These are phyloP conservation scores for Cercospora brassicicola DNA, from an alignment of 2,329 filamentous ascomycete genomes.

Conservation along the genomic window DNA sequence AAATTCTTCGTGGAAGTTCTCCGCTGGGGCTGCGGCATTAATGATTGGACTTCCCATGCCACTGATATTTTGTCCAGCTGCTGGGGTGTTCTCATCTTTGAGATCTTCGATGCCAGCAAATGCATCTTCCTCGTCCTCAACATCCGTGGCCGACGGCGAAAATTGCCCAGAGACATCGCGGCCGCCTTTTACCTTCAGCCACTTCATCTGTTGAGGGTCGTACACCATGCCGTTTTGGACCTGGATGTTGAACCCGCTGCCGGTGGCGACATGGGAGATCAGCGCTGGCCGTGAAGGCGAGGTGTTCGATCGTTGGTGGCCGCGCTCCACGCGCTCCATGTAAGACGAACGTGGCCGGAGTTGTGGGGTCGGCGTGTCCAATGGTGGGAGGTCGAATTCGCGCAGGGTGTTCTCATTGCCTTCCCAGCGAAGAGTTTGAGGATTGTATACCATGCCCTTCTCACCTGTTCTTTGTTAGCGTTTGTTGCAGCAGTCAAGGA, in stretches of 20 bases:
- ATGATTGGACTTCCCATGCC: constrained; percentile 35
- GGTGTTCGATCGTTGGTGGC: constrained; percentile 37
- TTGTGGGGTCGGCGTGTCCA: constrained; percentile 41
- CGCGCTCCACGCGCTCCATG: constrained; percentile 40
- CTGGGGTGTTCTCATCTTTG: constrained; percentile 59
- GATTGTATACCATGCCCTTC: constrained; percentile 96
- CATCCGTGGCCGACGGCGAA: constrained; percentile 61
- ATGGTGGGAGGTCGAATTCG: constrained; percentile 65
- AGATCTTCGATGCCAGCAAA: constrained; percentile 95
- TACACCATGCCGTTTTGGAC: constrained; percentile 98
- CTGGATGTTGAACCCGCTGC: constrained; percentile 77
- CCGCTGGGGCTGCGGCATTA: constrained; percentile 62
- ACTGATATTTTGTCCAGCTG: constrained; percentile 23
- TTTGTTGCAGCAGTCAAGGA: not conserved
- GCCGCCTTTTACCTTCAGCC: constrained; percentile 66
- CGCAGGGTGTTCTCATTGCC: constrained; percentile 86
- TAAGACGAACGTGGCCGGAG: constrained; percentile 33
- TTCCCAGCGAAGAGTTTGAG: constrained; percentile 84
- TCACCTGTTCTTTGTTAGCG: constrained; percentile 57
- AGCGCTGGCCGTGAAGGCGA: constrained; percentile 66
- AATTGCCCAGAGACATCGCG: constrained; percentile 40
- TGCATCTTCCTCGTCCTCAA: constrained; percentile 87
- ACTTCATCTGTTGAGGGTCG: constrained; percentile 95
- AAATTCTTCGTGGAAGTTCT: constrained; percentile 83
- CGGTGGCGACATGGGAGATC: constrained; percentile 76